A percentile compares a stretch with the other conserved stretches of the same genome.
These are phyloP conservation scores for Posidonia oceanica DNA, from an alignment of 116 monocot species.

Conservation along the genomic window DNA sequence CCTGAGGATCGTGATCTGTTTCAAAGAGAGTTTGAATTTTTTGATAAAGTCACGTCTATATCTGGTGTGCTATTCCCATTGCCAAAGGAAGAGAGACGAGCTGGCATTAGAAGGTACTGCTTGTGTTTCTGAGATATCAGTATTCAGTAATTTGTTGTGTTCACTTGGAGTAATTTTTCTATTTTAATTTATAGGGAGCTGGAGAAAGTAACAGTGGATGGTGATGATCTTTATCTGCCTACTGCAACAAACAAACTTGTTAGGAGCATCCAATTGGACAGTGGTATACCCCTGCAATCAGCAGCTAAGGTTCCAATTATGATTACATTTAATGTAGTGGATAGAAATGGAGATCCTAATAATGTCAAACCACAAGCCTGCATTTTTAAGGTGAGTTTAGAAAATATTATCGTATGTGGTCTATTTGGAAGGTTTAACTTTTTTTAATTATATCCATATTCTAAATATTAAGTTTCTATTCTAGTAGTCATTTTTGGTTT, in stretches of 20 bases:
- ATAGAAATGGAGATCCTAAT: constrained; percentile 75
- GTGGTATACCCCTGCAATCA: constrained; percentile 97
- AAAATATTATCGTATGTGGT: background rate
- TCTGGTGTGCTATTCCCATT: constrained; percentile 92
- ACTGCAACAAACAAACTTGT: constrained; percentile 94
- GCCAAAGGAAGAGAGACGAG: constrained; percentile 91
- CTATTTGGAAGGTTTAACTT: background rate
- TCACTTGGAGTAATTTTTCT: background rate
- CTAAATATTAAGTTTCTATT: background rate
- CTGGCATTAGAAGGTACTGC: constrained; percentile 79
- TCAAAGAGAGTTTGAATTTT: constrained; percentile 94
- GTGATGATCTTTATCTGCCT: constrained; percentile 89
- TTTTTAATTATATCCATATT: background rate
- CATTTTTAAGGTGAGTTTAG: constrained; percentile 73
- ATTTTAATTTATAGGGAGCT: constrained; percentile 47
- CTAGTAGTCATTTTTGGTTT: background rate
- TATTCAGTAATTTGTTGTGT: background rate
- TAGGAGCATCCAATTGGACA: constrained; percentile 78
- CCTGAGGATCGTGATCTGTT: constrained; percentile 87
- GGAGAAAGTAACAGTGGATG: constrained; percentile 73
- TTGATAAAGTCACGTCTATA: constrained; percentile 95
- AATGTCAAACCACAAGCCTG: constrained; percentile 82
- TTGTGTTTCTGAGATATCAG: background rate
- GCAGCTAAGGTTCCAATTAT: constrained; percentile 99
- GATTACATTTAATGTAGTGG: constrained; percentile 93